Evolutionary conservation across 2,329 filamentous ascomycete genomes (phyloP), one percentile per base, ranked within the genome.

Genomic region (Neofusicoccum sp.): DNA sequence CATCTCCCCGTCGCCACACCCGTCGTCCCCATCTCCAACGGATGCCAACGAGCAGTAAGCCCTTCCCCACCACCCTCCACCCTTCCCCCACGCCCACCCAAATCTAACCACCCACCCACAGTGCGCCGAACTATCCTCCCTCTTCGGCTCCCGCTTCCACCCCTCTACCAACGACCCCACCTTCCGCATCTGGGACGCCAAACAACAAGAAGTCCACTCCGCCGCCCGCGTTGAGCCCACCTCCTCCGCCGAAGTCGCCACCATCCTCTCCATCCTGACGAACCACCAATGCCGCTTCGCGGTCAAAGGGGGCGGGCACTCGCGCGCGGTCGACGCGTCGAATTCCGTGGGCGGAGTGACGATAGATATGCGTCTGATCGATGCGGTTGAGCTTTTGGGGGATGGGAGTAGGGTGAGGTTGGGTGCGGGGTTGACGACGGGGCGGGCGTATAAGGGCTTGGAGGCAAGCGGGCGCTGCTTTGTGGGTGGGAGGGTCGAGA

Each of bases 231-330:
- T 54, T 9, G 26, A 38, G 4, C 49, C 49, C 1, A 16, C 5
- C 11, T 24, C 3, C 33, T 9, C 16, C 6, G 8, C 33, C 11
- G 49, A 54, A n/a, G 33, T 54, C 33, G 16, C 34, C 20, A 2
- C 9, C 5, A 8, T 41, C 6, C 20, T 54, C 26, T n/a, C 14
- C 51, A 66, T 59, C 12, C 4, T 33, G 3, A 16, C 14, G 3
- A 6, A 3, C 28, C n/a, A 20, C 30, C 8, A 3, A 4, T 62
- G 61, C 0, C 12, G 65, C 31, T 63, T 73, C 49, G 71, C 71
- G 6, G 61, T 73, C 5, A 65, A 68, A 9, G 65, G 67, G 16
- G 71, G 72, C 28, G 71, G 72, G n/a, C 69, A 72, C 49, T 78
- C 63, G 6, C 16, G 20, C 59, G 67, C 65, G 63, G 63, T 67